Base-by-base conservation (phyloP, 371 early-diverging fungal genomes). In the Circinella umbellata region DNA sequence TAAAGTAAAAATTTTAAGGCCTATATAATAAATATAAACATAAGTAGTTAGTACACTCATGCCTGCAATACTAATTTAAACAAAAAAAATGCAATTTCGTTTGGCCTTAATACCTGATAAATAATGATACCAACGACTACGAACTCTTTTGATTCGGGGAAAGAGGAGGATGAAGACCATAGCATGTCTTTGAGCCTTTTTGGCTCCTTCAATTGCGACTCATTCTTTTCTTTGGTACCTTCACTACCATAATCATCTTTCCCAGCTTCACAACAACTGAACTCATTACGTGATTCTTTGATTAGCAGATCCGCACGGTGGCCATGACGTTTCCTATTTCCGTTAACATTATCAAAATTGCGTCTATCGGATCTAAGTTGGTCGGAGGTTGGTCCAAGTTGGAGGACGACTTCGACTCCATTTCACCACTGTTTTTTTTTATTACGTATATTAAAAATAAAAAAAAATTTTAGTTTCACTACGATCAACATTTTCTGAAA, bases 211-310 rank as follows among this genome's bases (percentile, higher is more conserved):
- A 66, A 53, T 9, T 53, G 53, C 0, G 37, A 4, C 5, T 61
- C 61, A 35, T 37, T 34, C 5, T 37, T 35, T 27, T 70, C 64
- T 49, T 65, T 70, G 11, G 70, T 70, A 17, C 70, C 66, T 36
- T 47, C 35, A 35, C 47, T 61, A n/a, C 66, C 66, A 10, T 64
- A 6, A 38, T 67, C 68, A 7, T 27, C 51, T 53, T 67, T 67
- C 20, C 59, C 68, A 34, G 57, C 68, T 42, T 61, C 68, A 49
- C 39, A 18, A 46, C 68, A 61, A 34, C 68, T 61, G 17, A 47
- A 39, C 51, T 67, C 68, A 13, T 53, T 46, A 10, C 35, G 18
- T 6, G 11, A 8, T 10, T 20, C 36, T 36, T 67, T 67, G 11
- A 67, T 57, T 3, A 67, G 36, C 1, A 67, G 20, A 34, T 67